phyloP scores from a whole-genome alignment of 2,329 filamentous ascomycete genomes.

The Penicillium glabrum region DNA sequence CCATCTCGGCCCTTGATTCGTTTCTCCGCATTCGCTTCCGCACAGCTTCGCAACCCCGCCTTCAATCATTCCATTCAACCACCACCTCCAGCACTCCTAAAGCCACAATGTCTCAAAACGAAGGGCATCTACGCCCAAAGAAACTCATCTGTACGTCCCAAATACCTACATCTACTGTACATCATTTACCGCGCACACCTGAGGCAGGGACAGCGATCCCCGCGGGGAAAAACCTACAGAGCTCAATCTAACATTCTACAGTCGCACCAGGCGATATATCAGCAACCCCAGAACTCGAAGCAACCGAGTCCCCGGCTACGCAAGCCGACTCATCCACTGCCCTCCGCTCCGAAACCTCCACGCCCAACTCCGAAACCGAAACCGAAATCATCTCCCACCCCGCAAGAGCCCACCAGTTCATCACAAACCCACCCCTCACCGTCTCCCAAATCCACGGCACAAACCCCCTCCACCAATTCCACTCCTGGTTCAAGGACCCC shows the following conservation, averaged over 20 bases:
- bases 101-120: constrained; percentile 12
- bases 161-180: background rate
- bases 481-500: constrained; percentile 81
- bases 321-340: constrained; percentile 14
- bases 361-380: constrained; percentile 36
- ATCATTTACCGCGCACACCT: background rate
- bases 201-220: background rate
- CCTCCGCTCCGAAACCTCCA: constrained; percentile 35
- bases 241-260: constrained; percentile 22
- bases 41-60: constrained; percentile 12
- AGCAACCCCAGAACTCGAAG: constrained; percentile 16
- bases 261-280: constrained; percentile 46
- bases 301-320: constrained; percentile 12
- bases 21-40: constrained; percentile 13
- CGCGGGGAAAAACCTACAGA: constrained; percentile 4
- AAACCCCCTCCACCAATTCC: constrained; percentile 77
- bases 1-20: constrained; percentile 3
- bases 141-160: constrained; percentile 41
- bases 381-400: constrained; percentile 36
- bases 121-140: constrained; percentile 33
- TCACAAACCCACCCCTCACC: constrained; percentile 43
- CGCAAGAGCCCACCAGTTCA: constrained; percentile 45
- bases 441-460: constrained; percentile 42
- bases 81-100: background rate
- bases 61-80: background rate